These are phyloP conservation scores for Pseudoperonospora humuli DNA, from an alignment of 352 stramenopile genomes.

Conservation along the genomic window DNA sequence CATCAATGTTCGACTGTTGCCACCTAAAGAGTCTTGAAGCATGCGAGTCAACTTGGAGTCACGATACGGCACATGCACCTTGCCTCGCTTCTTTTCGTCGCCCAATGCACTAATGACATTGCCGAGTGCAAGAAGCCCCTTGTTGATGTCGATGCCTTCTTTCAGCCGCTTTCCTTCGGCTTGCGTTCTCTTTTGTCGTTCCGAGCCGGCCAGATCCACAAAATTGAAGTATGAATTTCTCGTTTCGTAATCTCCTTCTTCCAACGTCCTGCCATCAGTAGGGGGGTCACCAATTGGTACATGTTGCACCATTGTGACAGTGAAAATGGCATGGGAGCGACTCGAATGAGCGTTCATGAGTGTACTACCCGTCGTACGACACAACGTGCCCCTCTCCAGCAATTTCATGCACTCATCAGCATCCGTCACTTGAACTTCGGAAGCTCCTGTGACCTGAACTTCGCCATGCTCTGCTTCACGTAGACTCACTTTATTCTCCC, in stretches of 20 bases:
- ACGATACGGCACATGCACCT: slow-evolving; percentile 90
- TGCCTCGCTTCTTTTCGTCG: slow-evolving; percentile 85
- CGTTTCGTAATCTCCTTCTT: slow-evolving; percentile 65
- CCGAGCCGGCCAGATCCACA: slow-evolving; percentile 87
- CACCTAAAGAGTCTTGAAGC: slow-evolving; percentile 89
- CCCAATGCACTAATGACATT: slow-evolving; percentile 97
- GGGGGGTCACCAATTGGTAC: slow-evolving; percentile 44
- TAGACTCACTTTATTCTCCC: slow-evolving; percentile 70
- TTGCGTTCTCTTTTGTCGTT: slow-evolving; percentile 94
- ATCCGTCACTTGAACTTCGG: slow-evolving; percentile 56
- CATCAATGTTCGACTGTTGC: slow-evolving; percentile 90
- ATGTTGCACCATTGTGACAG: slow-evolving; percentile 74
- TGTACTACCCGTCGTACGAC: slow-evolving; percentile 80
- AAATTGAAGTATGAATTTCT: slow-evolving; percentile 88
- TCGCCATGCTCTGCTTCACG: slow-evolving; percentile 76
- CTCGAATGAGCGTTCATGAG: slow-evolving; percentile 90
- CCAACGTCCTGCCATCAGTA: slow-evolving; percentile 25
- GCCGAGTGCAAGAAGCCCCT: slow-evolving; percentile 93
- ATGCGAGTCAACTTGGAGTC: slow-evolving; percentile 93
- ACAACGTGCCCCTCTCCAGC: slow-evolving; percentile 77
- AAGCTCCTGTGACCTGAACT: slow-evolving; percentile 76
- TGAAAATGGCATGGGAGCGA: slow-evolving; percentile 90
- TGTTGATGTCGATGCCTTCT: slow-evolving; percentile 98
- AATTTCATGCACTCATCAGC: slow-evolving; percentile 74
- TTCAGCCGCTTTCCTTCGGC: slow-evolving; percentile 87